These are phyloP conservation scores for Diaporthe vaccinii DNA, from an alignment of 2,329 filamentous ascomycete species.

Conservation along the genomic window DNA sequence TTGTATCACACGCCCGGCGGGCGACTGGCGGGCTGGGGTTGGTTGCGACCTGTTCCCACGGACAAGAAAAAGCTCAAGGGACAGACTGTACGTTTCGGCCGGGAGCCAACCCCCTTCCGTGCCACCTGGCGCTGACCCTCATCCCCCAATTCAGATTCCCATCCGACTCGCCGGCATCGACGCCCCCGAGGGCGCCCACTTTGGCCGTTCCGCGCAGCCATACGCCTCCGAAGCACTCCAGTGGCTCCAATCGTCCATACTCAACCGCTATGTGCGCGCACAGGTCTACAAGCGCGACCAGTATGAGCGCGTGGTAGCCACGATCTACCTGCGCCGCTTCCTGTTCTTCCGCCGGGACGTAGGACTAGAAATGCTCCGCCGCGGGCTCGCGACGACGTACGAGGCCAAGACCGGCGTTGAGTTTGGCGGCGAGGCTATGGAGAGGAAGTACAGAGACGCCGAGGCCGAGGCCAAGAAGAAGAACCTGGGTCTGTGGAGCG, in stretches of 20 bases:
- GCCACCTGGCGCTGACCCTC: background rate
- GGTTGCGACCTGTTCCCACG: constrained; percentile 81
- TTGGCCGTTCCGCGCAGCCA: constrained; percentile 89
- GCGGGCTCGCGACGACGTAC: constrained; percentile 89
- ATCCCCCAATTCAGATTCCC: constrained; percentile 72
- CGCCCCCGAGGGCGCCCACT: constrained; percentile 93
- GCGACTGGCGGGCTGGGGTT: constrained; percentile 89
- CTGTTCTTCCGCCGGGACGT: constrained; percentile 82
- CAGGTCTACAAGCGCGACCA: constrained; percentile 89
- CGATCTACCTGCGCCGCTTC: constrained; percentile 79
- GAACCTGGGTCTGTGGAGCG: constrained; percentile 79
- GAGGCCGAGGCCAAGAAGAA: constrained; percentile 76
- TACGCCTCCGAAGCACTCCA: constrained; percentile 83
- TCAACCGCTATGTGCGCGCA: constrained; percentile 81
- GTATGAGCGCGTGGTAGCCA: constrained; percentile 91
- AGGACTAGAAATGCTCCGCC: constrained; percentile 88
- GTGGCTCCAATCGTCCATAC: constrained; percentile 83
- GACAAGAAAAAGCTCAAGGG: constrained; percentile 78
- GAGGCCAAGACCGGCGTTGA: constrained; percentile 92
- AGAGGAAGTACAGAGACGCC: constrained; percentile 73
- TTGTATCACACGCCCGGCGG: constrained; percentile 97
- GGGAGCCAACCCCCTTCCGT: background rate
- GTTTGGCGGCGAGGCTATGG: constrained; percentile 78
- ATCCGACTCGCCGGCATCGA: constrained; percentile 93
- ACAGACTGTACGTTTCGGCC: constrained; percentile 74